Percentiles rank a stretch among this genome's conserved stretches.
phyloP scores from a whole-genome alignment of 1,284 basidiomycete genomes.

The Acaromyces ingoldii region DNA sequence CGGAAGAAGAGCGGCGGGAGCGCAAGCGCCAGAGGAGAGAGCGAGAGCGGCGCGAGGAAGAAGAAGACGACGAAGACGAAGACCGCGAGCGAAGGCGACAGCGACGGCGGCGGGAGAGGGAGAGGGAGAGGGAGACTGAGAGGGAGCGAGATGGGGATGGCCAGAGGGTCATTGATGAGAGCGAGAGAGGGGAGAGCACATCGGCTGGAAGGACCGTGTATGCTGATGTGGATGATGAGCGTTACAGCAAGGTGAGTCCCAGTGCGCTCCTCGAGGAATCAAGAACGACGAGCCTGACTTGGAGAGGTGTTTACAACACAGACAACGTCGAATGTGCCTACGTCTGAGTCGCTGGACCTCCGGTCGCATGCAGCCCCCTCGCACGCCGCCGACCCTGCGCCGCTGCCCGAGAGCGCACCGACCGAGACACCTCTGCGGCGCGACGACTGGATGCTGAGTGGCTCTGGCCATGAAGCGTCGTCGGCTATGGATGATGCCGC shows the following conservation, averaged over 20 bases:
- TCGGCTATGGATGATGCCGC: slow-evolving; percentile 5
- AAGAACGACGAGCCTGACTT: not conserved
- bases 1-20: not conserved
- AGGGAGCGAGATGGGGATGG: not conserved
- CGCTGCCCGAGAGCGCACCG: slow-evolving; percentile 55
- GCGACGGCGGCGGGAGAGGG: slow-evolving; percentile 8
- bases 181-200: too few species aligned
- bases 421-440: slow-evolving; percentile 60
- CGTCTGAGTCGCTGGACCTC: slow-evolving; percentile 66
- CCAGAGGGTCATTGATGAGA: too few species aligned
- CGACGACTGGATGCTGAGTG: slow-evolving; percentile 85
- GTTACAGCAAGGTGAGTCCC: too few species aligned
- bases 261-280: too few species aligned
- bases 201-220: too few species aligned
- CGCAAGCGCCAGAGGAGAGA: not conserved
- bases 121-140: slow-evolving; percentile 8
- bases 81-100: not conserved
- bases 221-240: too few species aligned
- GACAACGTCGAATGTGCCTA: slow-evolving; percentile 60
- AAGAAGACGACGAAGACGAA: not conserved
- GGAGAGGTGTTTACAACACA: not conserved
- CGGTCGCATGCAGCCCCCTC: slow-evolving; percentile 59
- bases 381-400: slow-evolving; percentile 54
- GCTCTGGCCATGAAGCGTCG: slow-evolving; percentile 32
- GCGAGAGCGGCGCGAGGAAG: not conserved